Base-by-base conservation (phyloP, 2,329 filamentous ascomycete species). In the Pleomassaria siparia region DNA sequence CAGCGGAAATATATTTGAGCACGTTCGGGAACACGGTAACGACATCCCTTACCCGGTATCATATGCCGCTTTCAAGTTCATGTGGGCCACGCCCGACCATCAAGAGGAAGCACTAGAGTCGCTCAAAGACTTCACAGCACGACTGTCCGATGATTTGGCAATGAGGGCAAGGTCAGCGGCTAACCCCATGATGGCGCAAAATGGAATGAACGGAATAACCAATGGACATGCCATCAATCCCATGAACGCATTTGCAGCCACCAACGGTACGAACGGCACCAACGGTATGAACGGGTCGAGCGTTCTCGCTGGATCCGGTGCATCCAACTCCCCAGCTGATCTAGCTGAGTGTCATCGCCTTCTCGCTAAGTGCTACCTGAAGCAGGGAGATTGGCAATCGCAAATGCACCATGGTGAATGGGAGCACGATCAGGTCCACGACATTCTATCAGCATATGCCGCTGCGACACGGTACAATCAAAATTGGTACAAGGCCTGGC, bases 401-500 rank as follows among this genome's bases (percentile, higher is more conserved):
- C 80, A 87, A 13, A 74, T 96, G 45, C 88, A 95, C 67, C 87
- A 88, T 64, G 88, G 91, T 43, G 87, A 94, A 56, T 99, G 94
- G 95, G 86, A 89, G 55, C 84, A 89, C 53, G 87, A 89, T 8
- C 86, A 89, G 56, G 89, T 96, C 3, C 83, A 88, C 43, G 92
- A 97, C 44, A 91, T 99, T 48, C 77, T 99, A 20, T 81, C 84
- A n/a, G 91, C 94, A 1, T 99, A 97, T 70, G 85, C 86, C 15
- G 87, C 91, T 49, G 95, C 95, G 1, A 99, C 94, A 2, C 86
- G 89, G 49, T 96, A 95, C 73, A 95, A 99, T 67, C 87, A 90
- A 26, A 85, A 87, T 51, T 99, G 92, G 84, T 99, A 99, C 76
- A 99, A 99, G 74, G 94, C 95, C 7, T 99, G 94, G 94, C 94